These are phyloP conservation scores for Colletotrichum liaoningense DNA, from an alignment of 2,329 filamentous ascomycete species.

Conservation along the genomic window DNA sequence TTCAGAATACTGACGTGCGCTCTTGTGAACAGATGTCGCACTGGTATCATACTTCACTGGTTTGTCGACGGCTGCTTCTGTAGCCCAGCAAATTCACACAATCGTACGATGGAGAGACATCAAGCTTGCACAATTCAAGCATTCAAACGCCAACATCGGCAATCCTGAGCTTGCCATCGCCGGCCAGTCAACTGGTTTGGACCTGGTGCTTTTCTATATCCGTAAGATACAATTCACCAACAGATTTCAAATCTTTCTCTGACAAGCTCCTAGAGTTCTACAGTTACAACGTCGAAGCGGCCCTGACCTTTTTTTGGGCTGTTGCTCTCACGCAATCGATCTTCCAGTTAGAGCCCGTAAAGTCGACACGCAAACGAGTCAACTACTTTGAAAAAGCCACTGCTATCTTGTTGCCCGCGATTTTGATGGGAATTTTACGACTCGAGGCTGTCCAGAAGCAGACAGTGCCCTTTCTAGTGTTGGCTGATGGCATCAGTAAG, in stretches of 20 bases:
- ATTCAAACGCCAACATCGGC: conserved; percentile 46
- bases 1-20: conserved; percentile 13
- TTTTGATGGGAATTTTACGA: conserved; percentile 48
- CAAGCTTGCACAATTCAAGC: conserved; percentile 51
- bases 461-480: conserved; percentile 44
- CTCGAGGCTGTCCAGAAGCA: conserved; percentile 42
- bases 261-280: conserved; percentile 55
- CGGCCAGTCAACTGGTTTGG: conserved; percentile 52
- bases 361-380: conserved; percentile 41
- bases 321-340: conserved; percentile 49
- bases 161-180: conserved; percentile 56
- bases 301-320: conserved; percentile 59
- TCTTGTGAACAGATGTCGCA: conserved; percentile 49
- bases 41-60: conserved; percentile 50
- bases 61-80: conserved; percentile 50
- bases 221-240: conserved; percentile 47
- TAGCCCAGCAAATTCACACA: conserved; percentile 56
- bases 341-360: conserved; percentile 44
- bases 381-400: conserved; percentile 46
- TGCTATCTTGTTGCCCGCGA: conserved; percentile 48
- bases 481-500: conserved; percentile 53
- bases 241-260: background rate
- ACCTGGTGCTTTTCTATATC: conserved; percentile 59
- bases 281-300: conserved; percentile 60
- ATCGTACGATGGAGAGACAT: conserved; percentile 52